phyloP scores from a whole-genome alignment of 441 rosid genomes.

The Syzygium syzygioides region DNA sequence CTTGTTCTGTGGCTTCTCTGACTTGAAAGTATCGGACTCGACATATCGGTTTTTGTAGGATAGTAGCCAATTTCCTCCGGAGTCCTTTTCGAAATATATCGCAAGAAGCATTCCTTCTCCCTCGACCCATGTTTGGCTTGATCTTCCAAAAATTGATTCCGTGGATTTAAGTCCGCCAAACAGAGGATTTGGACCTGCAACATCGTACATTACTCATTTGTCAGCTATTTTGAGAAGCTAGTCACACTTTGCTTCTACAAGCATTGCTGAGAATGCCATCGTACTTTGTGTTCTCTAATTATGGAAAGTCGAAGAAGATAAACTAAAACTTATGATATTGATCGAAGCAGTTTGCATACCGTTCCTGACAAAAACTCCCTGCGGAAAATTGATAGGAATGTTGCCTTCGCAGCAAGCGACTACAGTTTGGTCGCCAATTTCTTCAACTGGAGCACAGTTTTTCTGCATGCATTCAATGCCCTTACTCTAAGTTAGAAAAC shows the following conservation, averaged over 20 bases:
- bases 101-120: conserved; percentile 11
- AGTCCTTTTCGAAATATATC: background rate
- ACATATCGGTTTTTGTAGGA: background rate
- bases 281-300: background rate
- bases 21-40: background rate
- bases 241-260: background rate
- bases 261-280: background rate
- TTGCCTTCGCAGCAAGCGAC: conserved; percentile 2
- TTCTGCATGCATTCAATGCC: background rate
- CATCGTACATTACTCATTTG: background rate
- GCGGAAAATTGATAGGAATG: conserved; percentile 3
- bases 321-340: background rate
- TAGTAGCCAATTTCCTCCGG: background rate
- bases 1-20: background rate
- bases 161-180: conserved; percentile 2
- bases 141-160: conserved; percentile 1
- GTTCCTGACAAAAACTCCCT: conserved; percentile 7
- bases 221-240: background rate
- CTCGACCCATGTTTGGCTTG: conserved; percentile 11
- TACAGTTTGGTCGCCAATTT: conserved; percentile 1
- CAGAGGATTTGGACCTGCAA: conserved; percentile 7
- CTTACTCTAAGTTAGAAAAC: background rate
- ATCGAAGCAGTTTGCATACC: background rate
- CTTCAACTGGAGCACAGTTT: conserved; percentile 10
- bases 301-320: background rate